A percentile compares a stretch with the other conserved stretches of the same genome.
Conservation (phyloP, 2,329 filamentous ascomycete species). For the Colletotrichum sp. region DNA sequence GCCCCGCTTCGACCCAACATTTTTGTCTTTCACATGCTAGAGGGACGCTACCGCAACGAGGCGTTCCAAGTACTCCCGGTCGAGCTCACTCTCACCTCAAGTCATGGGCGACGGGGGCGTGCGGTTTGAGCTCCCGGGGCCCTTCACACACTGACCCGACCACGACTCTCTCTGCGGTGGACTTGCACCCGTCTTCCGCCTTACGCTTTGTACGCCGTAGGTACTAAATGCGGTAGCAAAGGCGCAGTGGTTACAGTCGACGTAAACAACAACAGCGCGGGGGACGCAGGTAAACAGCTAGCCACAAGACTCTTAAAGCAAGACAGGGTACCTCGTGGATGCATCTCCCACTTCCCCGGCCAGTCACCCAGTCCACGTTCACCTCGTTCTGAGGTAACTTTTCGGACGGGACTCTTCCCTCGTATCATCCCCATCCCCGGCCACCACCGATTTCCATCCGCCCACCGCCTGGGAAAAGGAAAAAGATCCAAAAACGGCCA, state of each 20-base stretch:
- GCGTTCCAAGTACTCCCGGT: background rate
- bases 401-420: slow-evolving; percentile 1
- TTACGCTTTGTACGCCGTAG: background rate
- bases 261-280: background rate
- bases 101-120: background rate
- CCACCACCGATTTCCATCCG: background rate
- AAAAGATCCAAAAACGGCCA: background rate
- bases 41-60: background rate
- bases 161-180: background rate
- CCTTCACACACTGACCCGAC: background rate
- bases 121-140: background rate
- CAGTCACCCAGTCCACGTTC: background rate
- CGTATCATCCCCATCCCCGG: slow-evolving; percentile 5
- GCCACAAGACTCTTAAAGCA: background rate
- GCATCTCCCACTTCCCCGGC: background rate
- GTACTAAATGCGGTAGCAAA: background rate
- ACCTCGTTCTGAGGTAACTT: background rate
- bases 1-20: slow-evolving; percentile 22
- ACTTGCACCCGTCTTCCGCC: background rate
- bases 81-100: background rate
- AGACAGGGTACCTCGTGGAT: background rate
- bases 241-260: background rate
- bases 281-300: background rate
- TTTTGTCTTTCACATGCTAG: slow-evolving; percentile 19
- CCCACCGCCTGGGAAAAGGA: background rate